Evolutionary conservation across 2,329 filamentous ascomycete species (phyloP).

Genomic region (Trichoderma guizhouense): DNA sequence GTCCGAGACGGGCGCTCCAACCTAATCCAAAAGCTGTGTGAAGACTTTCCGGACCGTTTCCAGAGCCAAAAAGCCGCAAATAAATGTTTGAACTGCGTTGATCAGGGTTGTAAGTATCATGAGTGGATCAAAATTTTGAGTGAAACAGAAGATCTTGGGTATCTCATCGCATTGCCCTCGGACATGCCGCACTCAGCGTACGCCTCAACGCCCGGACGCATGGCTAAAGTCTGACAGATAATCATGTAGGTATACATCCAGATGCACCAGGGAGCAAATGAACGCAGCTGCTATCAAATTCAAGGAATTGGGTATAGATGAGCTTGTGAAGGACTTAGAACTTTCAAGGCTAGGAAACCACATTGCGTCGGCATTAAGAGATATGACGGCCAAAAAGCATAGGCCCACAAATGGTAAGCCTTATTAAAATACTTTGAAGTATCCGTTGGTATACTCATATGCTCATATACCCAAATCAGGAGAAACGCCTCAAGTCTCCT

Average conservation of each 20-base stretch:
- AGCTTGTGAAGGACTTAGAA: not conserved
- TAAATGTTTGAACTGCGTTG: not conserved
- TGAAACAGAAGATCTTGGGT: not conserved
- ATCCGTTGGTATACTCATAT: not conserved
- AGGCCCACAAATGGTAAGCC: not conserved
- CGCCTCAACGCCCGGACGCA: not conserved
- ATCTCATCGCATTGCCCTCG: not conserved
- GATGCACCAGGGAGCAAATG: not conserved
- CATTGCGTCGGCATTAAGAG: not conserved
- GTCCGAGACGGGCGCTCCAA: not conserved
- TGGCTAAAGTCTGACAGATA: not conserved
- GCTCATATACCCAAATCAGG: not conserved
- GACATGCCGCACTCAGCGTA: not conserved
- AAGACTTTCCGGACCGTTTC: not conserved
- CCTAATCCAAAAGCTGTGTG: not conserved
- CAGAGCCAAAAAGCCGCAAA: not conserved
- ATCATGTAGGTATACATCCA: not conserved
- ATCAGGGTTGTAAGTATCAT: not conserved
- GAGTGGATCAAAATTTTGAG: not conserved
- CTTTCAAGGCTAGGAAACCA: not conserved
- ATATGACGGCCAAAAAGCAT: not conserved
- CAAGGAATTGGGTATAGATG: not conserved
- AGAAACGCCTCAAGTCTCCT: not conserved
- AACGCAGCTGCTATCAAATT: not conserved
- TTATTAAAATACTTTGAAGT: not conserved